Conservation (phyloP, 305 asterid species). For the Fraxinus platypoda region DNA sequence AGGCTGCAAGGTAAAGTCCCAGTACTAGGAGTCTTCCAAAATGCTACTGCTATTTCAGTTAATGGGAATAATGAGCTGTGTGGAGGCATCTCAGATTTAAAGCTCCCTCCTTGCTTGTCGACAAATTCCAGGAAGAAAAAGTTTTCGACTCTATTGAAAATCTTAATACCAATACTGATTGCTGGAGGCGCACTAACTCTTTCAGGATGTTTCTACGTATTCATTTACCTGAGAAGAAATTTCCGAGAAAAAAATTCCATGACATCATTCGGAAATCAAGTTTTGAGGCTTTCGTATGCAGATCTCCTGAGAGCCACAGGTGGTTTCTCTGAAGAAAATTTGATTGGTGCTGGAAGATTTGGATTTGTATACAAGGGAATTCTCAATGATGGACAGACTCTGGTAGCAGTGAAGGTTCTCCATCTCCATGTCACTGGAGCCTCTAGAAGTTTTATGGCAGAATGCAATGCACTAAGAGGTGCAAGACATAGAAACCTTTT, state of each 20-base stretch:
- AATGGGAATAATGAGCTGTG: constrained; percentile 8
- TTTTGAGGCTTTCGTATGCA: constrained; percentile 5
- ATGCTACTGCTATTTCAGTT: constrained; percentile 12
- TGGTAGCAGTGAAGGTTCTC: constrained; percentile 18
- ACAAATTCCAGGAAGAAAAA: not conserved
- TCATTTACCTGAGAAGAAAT: not conserved
- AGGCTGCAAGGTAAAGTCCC: constrained; percentile 9
- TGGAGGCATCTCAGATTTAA: constrained; percentile 13
- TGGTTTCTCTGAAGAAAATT: constrained; percentile 7
- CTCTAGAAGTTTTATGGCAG: not conserved
- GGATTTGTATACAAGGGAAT: constrained; percentile 8
- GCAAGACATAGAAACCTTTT: constrained; percentile 21
- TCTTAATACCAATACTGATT: not conserved
- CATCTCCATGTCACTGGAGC: constrained; percentile 9
- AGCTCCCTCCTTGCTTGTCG: constrained; percentile 16
- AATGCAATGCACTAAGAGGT: constrained; percentile 19
- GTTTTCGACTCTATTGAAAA: not conserved
- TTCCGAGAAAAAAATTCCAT: not conserved
- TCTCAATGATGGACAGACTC: not conserved
- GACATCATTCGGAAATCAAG: not conserved
- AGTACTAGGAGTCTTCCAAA: constrained; percentile 5
- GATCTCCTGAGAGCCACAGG: constrained; percentile 6
- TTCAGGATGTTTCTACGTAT: not conserved
- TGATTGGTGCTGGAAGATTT: constrained; percentile 3
- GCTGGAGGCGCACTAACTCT: not conserved